Conservation (phyloP, 768 basidiomycete genomes). For the Trametes punicea region DNA sequence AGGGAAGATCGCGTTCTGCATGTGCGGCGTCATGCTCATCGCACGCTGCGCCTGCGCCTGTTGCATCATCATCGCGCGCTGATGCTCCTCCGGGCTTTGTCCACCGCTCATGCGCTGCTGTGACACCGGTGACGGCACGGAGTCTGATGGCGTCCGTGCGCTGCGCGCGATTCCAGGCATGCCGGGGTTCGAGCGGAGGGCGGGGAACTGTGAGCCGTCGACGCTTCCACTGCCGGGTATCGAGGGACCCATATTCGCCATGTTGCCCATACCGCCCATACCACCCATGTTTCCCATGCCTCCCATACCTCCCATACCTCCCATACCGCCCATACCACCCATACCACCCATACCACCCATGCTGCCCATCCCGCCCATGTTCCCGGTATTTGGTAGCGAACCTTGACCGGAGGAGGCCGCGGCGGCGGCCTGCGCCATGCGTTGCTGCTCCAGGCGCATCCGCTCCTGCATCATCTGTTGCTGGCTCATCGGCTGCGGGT, state of each 20-base stretch:
- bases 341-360: not conserved
- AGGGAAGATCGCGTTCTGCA: constrained; percentile 26
- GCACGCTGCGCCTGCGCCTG: constrained; percentile 29
- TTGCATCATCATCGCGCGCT: constrained; percentile 35
- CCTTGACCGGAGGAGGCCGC: not conserved
- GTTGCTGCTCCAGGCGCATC: constrained; percentile 34
- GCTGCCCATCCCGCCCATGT: not conserved
- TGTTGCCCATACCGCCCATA: not conserved
- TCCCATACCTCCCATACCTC: not conserved
- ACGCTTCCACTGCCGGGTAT: constrained; percentile 32
- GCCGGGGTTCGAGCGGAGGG: constrained; percentile 53
- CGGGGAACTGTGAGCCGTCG: constrained; percentile 40
- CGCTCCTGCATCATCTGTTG: constrained; percentile 32
- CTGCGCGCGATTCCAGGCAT: constrained; percentile 77
- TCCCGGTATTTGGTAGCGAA: not conserved
- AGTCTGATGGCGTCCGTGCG: constrained; percentile 72
- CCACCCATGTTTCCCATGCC: constrained; percentile 2
- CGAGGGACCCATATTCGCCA: constrained; percentile 14
- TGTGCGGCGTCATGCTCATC: constrained; percentile 33
- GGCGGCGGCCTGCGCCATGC: constrained; percentile 21
- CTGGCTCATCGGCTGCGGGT: constrained; percentile 32
- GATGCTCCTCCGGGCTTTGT: constrained; percentile 37
- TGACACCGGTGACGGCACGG: constrained; percentile 43
- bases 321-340: constrained; percentile 3
- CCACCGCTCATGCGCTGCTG: constrained; percentile 43